Evolutionary conservation across 1,139 yeast genomes (phyloP), one percentile per base, ranked within the genome.

Genomic region (Meyerozyma athensensis): DNA sequence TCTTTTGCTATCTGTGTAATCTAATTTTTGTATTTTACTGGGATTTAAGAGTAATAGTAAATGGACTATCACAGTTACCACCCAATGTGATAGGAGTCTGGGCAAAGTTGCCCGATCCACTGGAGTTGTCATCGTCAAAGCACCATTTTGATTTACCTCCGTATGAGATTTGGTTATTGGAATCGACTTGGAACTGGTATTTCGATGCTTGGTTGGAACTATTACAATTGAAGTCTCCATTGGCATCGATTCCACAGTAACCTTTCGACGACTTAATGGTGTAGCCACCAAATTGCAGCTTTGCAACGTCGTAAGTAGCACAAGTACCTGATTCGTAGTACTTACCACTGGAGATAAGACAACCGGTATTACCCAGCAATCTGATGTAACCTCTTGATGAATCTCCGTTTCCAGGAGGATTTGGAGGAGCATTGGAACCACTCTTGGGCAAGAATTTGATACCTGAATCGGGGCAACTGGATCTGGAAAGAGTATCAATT

Each of bases 241-340:
- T 39, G 13, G 48, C 45, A 39, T 62, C 59, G 13, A 87, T 57
- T 4, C 81, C 82, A 62, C 97, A 89, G 42, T 70, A 74, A 0
- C 96, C 96, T 52, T 75, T 79, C 26, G 86, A 76, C 1, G 92
- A 74, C 39, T 68, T 69, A 24, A 86, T 53, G 40, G 78, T 74
- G 49, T 77, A 72, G n/a, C 90, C 90, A 4, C 94, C 95, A 58
- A 77, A 81, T 24, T 76, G 74, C 26, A 81, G 76, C 38, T 77
- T 52, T 21, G 47, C 63, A 13, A 69, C 50, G 14, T 70, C 68
- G 61, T 72, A 87, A 3, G 84, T 79, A 3, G 96, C 97, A 61
- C 97, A 90, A 1, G 95, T 80, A 1, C 97, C 97, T 26, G 78
- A 71, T 5, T 73, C 61, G 61, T 82, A 86, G 90, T 95, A 89